Percentiles rank a stretch among this genome's conserved stretches.
These are phyloP conservation scores for Dictyostelium purpureum DNA, from an alignment of 78 protist genomes.

Conservation along the genomic window DNA sequence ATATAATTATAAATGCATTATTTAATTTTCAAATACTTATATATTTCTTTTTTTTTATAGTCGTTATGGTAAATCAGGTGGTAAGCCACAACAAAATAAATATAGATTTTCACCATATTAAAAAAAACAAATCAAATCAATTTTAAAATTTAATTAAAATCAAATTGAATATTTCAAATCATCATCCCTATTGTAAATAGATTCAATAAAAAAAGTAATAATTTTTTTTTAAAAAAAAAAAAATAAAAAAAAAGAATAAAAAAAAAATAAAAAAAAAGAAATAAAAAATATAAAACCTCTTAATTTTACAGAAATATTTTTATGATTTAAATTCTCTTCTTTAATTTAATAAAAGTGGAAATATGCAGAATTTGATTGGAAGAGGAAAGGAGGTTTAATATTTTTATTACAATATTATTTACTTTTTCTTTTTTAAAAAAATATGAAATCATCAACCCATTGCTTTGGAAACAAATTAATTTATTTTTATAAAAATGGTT, in stretches of 20 bases:
- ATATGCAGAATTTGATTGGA: too few species aligned
- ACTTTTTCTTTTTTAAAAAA: too few species aligned
- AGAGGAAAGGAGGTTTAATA: too few species aligned
- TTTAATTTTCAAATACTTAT: background rate
- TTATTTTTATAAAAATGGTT: too few species aligned
- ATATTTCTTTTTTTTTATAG: background rate
- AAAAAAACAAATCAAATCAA: background rate
- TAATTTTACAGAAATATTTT: too few species aligned
- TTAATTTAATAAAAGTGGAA: too few species aligned
- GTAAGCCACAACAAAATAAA: conserved; percentile 17
- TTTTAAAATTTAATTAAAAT: background rate
- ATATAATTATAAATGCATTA: background rate
- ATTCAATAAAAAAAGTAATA: background rate
- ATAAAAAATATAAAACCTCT: too few species aligned
- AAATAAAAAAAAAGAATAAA: background rate
- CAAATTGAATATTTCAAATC: background rate
- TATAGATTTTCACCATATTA: conserved; percentile 39
- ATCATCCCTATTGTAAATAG: background rate
- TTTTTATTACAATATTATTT: too few species aligned
- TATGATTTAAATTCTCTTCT: too few species aligned
- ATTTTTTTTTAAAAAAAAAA: background rate
- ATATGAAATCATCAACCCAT: too few species aligned
- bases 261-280: background rate
- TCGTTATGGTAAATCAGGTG: background rate
- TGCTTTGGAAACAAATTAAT: too few species aligned